These are phyloP conservation scores for Centaurea solstitialis DNA, from an alignment of 129 eudicot genomes.

Conservation along the genomic window DNA sequence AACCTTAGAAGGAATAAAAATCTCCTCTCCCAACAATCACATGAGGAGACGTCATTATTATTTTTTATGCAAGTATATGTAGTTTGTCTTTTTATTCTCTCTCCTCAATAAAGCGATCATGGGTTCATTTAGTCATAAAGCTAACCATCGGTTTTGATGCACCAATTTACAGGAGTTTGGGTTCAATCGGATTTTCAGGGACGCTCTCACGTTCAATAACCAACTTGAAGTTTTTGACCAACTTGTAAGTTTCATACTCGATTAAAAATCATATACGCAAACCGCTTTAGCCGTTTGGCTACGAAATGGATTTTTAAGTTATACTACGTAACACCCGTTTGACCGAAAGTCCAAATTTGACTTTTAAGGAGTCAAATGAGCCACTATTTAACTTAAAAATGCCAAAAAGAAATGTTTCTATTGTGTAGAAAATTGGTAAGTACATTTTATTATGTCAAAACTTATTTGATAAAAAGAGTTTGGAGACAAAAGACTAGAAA, in stretches of 20 bases:
- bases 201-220: conserved; percentile 64
- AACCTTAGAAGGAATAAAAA: neutral
- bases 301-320: neutral
- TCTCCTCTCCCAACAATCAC: no score
- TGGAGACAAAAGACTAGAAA: no score
- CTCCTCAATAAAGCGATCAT: neutral
- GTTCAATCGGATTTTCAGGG: conserved; percentile 81
- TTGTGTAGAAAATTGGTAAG: no score
- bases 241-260: conserved; percentile 58
- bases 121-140: neutral
- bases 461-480: no score
- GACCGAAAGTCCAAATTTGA: conserved; percentile 10
- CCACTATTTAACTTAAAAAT: no score
- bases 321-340: neutral
- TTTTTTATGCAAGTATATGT: no score
- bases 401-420: no score
- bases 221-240: conserved; percentile 60
- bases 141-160: neutral
- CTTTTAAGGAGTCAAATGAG: neutral
- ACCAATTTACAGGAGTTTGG: conserved; percentile 62
- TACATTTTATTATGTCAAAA: no score
- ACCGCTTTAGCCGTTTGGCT: neutral
- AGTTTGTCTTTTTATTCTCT: neutral
- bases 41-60: neutral
- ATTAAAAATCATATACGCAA: neutral